Base-by-base conservation (phyloP, 768 basidiomycete species). In the Lactarius hengduanensis region DNA sequence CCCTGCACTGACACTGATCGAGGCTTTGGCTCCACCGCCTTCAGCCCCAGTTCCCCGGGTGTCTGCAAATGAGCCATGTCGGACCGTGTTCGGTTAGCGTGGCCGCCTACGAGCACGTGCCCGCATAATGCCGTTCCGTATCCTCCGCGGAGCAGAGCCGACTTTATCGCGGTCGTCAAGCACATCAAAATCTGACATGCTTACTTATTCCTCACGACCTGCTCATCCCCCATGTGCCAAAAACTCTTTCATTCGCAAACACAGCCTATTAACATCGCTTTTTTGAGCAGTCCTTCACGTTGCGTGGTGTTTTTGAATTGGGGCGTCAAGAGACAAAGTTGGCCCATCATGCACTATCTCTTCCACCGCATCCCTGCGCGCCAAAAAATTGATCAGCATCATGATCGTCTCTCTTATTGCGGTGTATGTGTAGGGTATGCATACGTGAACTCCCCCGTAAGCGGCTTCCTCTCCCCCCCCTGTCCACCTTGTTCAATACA, bases 381-480 rank as follows among this genome's bases (percentile, higher is more conserved):
- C 45, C 54, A 47, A 41, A 62, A 40, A 40, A 40, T 40, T 0
- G 15, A 53, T 53, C 45, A 50, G 11, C 30, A 57, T 57, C 56
- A 47, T 62, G 61, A 62, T 62, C 45, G 2, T 28, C 16, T 30
- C 26, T 56, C 59, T 41, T 22, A 47, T 53, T 62, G 61, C 65
- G 57, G 45, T 40, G 60, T 50, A 26, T 50, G 28, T 54, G 22
- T 26, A 59, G 11, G 47, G 47, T 26, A 13, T 10, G 22, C 16
- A 6, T n/a, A 22, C 15, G 28, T 13, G 20, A 50, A 50, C 30
- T 13, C 55, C 30, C 54, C 2, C 38, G 32, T 41, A 40, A 53
- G 40, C 57, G 18, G 11, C 9, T 13, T 3, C 36, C 28, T n/a
- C 61, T 16, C n/a, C 54, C 45, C 45, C 11, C 62, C 34, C 57